Evolutionary conservation across 2,329 filamentous ascomycete species (phyloP), one percentile per base, ranked within the genome.

Genomic region (Colletotrichum coccodes): DNA sequence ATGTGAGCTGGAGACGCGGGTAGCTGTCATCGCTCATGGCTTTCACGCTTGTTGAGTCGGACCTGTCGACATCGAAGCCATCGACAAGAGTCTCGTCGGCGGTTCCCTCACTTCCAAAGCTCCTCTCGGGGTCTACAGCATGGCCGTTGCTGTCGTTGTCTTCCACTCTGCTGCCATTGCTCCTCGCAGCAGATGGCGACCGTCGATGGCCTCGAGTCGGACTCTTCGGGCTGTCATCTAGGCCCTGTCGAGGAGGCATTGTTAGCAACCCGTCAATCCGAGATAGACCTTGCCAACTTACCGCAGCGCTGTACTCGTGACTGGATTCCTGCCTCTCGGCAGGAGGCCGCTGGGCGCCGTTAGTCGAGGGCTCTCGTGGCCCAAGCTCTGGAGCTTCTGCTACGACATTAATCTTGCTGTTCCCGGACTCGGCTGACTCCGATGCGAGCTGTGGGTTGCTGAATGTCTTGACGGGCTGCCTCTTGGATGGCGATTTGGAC

Each of bases 361-460:
- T 47, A 16, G 64, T 28, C 3, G 42, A 38, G 28, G 60, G 7
- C 34, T 36, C 8, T 23, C 49, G 44, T 64, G 65, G 68, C 46
- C 63, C 67, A 61, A 70, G 67, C 63, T 67, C 52, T 23, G 67
- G 67, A 67, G 67, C 67, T 68, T 61, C 67, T 70, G 67, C 67
- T 9, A 70, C 64, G 4, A 70, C 34, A 38, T 70, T 57, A 70
- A 70, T 36, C 64, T 70, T 70, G 28, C 44, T 32, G 52, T 46
- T 63, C 52, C 59, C 64, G 14, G 66, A 54, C 23, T 69, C 66
- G 1, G 26, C 62, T 16, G 68, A 28, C 36, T 64, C 47, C 21
- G 59, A 47, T 18, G 64, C 65, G 11, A 69, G 65, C 34, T 64
- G 54, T 30, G 67, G 57, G 8, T 68, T 68, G 68, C 63, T 70